Conservation (phyloP, 163 green algal species). For the Volvox carteri region DNA sequence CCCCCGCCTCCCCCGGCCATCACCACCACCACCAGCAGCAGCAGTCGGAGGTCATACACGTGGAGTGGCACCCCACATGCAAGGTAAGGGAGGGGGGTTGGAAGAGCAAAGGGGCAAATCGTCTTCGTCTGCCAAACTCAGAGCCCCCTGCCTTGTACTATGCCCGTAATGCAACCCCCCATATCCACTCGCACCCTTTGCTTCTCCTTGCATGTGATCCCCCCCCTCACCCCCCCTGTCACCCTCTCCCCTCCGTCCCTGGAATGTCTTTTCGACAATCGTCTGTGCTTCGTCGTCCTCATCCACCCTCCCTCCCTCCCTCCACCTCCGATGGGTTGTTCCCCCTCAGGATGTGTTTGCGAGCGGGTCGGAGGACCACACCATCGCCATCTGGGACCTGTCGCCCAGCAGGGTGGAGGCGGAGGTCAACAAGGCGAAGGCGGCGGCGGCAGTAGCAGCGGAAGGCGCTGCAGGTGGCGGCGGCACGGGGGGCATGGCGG, state of each 20-base stretch:
- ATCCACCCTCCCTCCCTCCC: no score
- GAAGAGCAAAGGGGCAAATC: no score
- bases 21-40: neutral
- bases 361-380: slow-evolving; percentile 72
- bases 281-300: no score
- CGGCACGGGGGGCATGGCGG: neutral
- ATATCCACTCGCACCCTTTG: neutral
- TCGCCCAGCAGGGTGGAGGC: neutral
- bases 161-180: neutral
- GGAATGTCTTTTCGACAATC: no score
- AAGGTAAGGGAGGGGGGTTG: neutral
- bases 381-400: slow-evolving; percentile 63
- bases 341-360: slow-evolving; percentile 65
- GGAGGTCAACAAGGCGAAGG: neutral
- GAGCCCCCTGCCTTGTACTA: no score
- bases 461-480: neutral
- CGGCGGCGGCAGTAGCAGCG: neutral
- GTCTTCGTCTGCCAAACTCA: no score
- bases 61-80: slow-evolving; percentile 43
- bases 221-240: no score
- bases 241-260: no score
- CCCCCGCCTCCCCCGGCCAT: neutral
- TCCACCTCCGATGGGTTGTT: no score
- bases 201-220: no score
- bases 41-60: slow-evolving; percentile 33